Evolutionary conservation across 2,329 filamentous ascomycete species (phyloP).

Genomic region (Chrysosporium queenslandicum): DNA sequence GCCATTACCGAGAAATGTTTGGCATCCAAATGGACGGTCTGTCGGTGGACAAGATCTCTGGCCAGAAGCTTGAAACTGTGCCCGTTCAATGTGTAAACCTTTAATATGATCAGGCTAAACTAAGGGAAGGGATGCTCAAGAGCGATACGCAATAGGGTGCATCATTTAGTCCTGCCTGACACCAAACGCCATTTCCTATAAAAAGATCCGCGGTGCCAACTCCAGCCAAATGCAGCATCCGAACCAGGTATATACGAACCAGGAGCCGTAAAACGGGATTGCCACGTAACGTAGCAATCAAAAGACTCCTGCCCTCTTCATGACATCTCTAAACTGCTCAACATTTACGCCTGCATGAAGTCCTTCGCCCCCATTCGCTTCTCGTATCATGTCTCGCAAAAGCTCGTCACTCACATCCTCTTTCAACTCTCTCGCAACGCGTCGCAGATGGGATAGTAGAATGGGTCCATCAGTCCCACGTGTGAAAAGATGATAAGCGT

Average conservation of each 20-base stretch:
- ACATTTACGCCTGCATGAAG: slow-evolving; percentile 60
- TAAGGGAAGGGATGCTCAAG: no score
- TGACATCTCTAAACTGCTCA: slow-evolving; percentile 77
- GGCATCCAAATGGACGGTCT: no score
- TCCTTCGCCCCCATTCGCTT: slow-evolving; percentile 75
- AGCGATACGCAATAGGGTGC: not conserved
- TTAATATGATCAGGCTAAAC: no score
- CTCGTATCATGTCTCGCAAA: slow-evolving; percentile 85
- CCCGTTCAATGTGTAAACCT: no score
- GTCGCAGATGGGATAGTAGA: slow-evolving; percentile 64
- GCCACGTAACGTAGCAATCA: slow-evolving; percentile 29
- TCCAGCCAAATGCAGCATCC: not conserved
- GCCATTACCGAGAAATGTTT: no score
- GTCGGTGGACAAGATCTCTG: no score
- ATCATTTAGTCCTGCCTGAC: not conserved
- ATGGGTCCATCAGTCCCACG: slow-evolving; percentile 53
- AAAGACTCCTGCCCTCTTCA: slow-evolving; percentile 76
- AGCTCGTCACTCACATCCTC: slow-evolving; percentile 76
- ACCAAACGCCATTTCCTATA: not conserved
- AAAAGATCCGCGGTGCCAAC: not conserved
- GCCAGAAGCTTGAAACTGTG: no score
- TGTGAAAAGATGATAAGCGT: slow-evolving; percentile 74
- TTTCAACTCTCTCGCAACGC: slow-evolving; percentile 70
- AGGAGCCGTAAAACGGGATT: not conserved
- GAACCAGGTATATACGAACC: not conserved